A percentile compares a stretch with the other conserved stretches of the same genome.
phyloP scores from a whole-genome alignment of 495 filamentous ascomycete species.

The Talaromyces adpressus region DNA sequence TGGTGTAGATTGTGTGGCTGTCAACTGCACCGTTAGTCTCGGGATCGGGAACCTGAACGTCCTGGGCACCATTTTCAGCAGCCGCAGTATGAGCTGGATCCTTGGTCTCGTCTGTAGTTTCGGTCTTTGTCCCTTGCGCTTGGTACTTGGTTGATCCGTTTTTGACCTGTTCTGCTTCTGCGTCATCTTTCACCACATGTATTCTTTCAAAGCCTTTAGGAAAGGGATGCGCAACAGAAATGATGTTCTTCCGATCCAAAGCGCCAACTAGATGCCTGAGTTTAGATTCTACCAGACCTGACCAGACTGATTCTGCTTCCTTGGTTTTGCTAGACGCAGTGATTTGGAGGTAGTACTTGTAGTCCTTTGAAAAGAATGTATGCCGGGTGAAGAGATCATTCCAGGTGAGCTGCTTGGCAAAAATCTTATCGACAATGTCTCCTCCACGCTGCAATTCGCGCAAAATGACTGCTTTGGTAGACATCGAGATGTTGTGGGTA shows the following conservation, averaged over 20 bases:
- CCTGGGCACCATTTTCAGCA: conserved; percentile 40
- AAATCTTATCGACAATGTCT: conserved; percentile 74
- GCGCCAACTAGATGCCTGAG: conserved; percentile 74
- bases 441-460: conserved; percentile 73
- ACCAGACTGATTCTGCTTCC: conserved; percentile 80
- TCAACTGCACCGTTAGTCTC: conserved; percentile 26
- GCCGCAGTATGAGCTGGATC: conserved; percentile 46
- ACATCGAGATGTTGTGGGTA: conserved; percentile 84
- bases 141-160: conserved; percentile 64
- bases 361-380: conserved; percentile 83
- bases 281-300: conserved; percentile 88
- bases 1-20: conserved; percentile 61
- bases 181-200: conserved; percentile 63
- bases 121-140: conserved; percentile 51
- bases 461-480: conserved; percentile 76
- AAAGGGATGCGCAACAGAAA: conserved; percentile 83
- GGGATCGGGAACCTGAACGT: conserved; percentile 32
- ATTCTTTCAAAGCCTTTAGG: conserved; percentile 84
- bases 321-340: conserved; percentile 79
- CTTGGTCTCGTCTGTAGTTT: conserved; percentile 50
- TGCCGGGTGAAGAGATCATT: conserved; percentile 82
- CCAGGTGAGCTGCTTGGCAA: conserved; percentile 67
- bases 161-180: conserved; percentile 62
- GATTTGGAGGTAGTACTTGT: conserved; percentile 90
- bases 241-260: conserved; percentile 64